These are phyloP conservation scores for Termitomyces sp. DNA, from an alignment of 768 basidiomycete genomes.

Conservation along the genomic window DNA sequence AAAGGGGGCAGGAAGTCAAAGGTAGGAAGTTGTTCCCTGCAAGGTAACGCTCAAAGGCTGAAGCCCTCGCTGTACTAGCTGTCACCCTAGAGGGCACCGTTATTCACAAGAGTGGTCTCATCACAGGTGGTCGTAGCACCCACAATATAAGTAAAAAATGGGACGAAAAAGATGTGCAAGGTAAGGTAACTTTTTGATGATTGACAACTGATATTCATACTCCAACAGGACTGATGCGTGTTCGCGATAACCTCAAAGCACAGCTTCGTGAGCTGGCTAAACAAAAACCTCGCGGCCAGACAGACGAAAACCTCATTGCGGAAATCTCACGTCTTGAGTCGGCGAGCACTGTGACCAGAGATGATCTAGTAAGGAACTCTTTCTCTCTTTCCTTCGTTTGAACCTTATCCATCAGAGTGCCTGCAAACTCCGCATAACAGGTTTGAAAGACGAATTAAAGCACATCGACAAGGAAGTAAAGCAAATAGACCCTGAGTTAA, in stretches of 20 bases:
- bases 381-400: neutral
- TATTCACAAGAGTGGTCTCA: constrained; percentile 95
- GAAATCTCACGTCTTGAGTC: constrained; percentile 80
- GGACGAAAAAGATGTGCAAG: constrained; percentile 91
- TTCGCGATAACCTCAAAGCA: constrained; percentile 62
- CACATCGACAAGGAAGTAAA: constrained; percentile 70
- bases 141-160: constrained; percentile 79
- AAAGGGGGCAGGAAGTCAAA: constrained; percentile 95
- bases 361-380: constrained; percentile 64
- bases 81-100: constrained; percentile 96
- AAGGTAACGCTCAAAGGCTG: neutral
- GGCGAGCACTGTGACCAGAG: constrained; percentile 63
- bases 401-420: constrained; percentile 47
- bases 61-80: constrained; percentile 41
- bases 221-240: constrained; percentile 38
- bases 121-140: constrained; percentile 89
- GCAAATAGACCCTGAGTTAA: constrained; percentile 59
- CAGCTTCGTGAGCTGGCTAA: constrained; percentile 83
- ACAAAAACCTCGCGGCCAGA: constrained; percentile 76
- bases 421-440: constrained; percentile 66
- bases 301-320: constrained; percentile 71
- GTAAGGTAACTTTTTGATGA: constrained; percentile 27
- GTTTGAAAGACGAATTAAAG: constrained; percentile 80
- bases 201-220: neutral
- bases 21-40: constrained; percentile 43